phyloP scores from a whole-genome alignment of 805 yeast genomes.

The Wickerhamiella domercqiae region DNA sequence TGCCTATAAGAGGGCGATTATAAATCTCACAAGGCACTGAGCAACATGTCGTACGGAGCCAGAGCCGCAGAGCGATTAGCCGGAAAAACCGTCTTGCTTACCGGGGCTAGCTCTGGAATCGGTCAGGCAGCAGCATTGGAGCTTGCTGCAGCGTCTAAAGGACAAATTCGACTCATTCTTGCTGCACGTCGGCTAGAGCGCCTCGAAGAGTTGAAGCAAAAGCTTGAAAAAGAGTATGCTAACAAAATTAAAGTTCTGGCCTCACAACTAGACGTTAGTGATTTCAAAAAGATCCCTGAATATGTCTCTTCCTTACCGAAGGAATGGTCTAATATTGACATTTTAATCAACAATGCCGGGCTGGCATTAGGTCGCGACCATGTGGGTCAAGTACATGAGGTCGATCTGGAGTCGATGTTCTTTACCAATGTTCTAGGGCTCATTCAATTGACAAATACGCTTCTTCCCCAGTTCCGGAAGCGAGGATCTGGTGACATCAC shows the following conservation, averaged over 20 bases:
- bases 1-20: too few species aligned
- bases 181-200: slow-evolving; percentile 66
- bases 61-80: slow-evolving; percentile 69
- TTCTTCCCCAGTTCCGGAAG: slow-evolving; percentile 53
- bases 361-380: slow-evolving; percentile 63
- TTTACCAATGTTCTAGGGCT: slow-evolving; percentile 79
- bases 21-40: too few species aligned
- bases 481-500: slow-evolving; percentile 50
- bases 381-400: slow-evolving; percentile 50
- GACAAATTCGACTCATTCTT: slow-evolving; percentile 52
- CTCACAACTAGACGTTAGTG: slow-evolving; percentile 42
- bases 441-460: slow-evolving; percentile 67
- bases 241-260: slow-evolving; percentile 29
- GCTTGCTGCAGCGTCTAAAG: slow-evolving; percentile 62
- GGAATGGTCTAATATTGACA: slow-evolving; percentile 42
- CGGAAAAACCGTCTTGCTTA: slow-evolving; percentile 64
- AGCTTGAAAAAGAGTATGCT: slow-evolving; percentile 35
- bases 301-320: slow-evolving; percentile 39
- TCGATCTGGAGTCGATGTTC: slow-evolving; percentile 62
- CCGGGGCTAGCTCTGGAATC: slow-evolving; percentile 97
- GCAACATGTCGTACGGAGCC: slow-evolving; percentile 38
- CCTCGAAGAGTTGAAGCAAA: slow-evolving; percentile 34
- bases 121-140: slow-evolving; percentile 86
- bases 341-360: slow-evolving; percentile 51
- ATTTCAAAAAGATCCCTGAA: slow-evolving; percentile 34